phyloP scores from a whole-genome alignment of 495 filamentous ascomycete genomes.

The Penicillium lagena region DNA sequence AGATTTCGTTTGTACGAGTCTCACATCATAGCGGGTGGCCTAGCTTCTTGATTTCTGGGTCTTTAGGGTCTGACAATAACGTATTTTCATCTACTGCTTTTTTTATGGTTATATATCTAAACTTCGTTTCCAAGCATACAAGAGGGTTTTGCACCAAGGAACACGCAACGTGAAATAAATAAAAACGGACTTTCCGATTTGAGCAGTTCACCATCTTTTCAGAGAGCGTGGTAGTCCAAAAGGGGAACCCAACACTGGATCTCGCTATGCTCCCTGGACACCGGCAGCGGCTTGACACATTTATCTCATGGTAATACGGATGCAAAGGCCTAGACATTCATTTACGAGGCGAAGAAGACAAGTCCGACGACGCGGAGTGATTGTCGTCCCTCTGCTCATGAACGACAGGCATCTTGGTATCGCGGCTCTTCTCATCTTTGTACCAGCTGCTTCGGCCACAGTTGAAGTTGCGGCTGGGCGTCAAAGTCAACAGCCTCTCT shows the following conservation, averaged over 20 bases:
- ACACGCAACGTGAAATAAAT: no score
- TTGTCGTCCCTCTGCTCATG: not conserved
- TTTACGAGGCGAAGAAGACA: not conserved
- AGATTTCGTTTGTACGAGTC: not conserved
- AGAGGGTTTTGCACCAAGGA: no score
- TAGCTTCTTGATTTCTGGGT: no score
- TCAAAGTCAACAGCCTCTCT: constrained; percentile 18
- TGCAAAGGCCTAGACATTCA: not conserved
- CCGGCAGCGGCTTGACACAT: not conserved
- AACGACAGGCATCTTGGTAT: constrained; percentile 1
- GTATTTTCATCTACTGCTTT: no score
- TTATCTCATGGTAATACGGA: not conserved
- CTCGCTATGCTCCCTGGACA: not conserved
- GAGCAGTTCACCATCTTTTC: no score
- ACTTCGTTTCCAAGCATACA: no score
- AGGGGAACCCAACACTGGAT: not conserved
- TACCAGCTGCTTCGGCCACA: not conserved
- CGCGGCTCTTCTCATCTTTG: constrained; percentile 3
- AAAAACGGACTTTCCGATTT: no score
- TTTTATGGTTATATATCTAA: no score
- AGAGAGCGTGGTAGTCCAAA: not conserved
- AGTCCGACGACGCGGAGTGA: not conserved
- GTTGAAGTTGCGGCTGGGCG: constrained; percentile 8
- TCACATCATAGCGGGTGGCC: no score
- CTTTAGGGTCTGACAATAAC: no score